Conservation (phyloP, 306 rosid species). For the Inga laurina region DNA sequence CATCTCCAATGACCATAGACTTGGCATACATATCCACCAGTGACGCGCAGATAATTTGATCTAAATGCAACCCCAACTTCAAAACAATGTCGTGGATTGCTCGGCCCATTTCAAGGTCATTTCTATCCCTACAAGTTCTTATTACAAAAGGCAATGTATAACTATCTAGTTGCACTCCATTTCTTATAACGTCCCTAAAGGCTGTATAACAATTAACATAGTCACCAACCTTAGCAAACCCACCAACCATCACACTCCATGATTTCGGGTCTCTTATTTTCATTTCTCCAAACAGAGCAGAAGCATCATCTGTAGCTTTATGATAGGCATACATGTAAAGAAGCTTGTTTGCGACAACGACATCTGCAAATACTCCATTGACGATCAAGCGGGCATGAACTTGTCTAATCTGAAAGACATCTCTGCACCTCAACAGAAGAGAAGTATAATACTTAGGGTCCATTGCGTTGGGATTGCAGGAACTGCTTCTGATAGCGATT, state of each 20-base stretch:
- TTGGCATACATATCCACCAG: constrained; percentile 73
- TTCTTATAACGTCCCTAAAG: constrained; percentile 60
- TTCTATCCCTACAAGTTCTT: constrained; percentile 58
- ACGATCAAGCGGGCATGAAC: constrained; percentile 52
- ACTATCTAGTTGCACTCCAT: constrained; percentile 48
- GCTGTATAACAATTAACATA: constrained; percentile 44
- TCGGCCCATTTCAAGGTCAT: constrained; percentile 55
- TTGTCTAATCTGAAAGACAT: constrained; percentile 52
- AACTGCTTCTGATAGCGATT: background rate
- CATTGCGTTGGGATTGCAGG: constrained; percentile 20
- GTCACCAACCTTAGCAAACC: constrained; percentile 66
- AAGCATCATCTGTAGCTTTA: constrained; percentile 48
- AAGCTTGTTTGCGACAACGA: constrained; percentile 69
- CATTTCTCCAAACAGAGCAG: constrained; percentile 55
- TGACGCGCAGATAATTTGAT: constrained; percentile 63
- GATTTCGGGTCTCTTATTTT: constrained; percentile 47
- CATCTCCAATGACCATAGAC: constrained; percentile 55
- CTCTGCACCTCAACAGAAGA: constrained; percentile 51
- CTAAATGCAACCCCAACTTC: constrained; percentile 56
- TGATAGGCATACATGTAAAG: constrained; percentile 52
- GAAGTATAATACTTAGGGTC: constrained; percentile 39
- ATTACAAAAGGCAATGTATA: constrained; percentile 69
- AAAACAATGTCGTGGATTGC: constrained; percentile 50
- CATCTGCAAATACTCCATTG: constrained; percentile 52
- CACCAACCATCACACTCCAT: constrained; percentile 76